Evolutionary conservation across 495 filamentous ascomycete species (phyloP).

Genomic region (Tetracladium setigerum): DNA sequence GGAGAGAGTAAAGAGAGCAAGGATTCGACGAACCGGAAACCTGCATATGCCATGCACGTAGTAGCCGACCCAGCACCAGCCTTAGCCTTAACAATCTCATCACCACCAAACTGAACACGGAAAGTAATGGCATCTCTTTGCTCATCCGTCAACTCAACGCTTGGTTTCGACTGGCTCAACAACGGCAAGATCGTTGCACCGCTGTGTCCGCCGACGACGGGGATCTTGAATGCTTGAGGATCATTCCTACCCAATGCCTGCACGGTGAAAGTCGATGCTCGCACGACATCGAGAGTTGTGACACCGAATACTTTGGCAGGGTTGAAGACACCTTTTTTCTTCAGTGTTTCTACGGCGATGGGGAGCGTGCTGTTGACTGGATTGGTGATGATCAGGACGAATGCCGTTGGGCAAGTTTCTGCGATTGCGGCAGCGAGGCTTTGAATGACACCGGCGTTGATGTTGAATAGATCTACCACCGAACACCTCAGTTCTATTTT

Average conservation of each 20-base stretch:
- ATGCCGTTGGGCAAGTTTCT: conserved; percentile 82
- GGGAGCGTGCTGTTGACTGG: conserved; percentile 98
- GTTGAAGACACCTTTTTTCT: conserved; percentile 87
- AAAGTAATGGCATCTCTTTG: conserved; percentile 95
- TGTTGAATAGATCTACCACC: conserved; percentile 99
- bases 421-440: conserved; percentile 79
- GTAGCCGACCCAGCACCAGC: conserved; percentile 92
- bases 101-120: too few species aligned
- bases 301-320: conserved; percentile 93
- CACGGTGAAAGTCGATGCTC: conserved; percentile 93
- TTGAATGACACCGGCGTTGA: conserved; percentile 92
- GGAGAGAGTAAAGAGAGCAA: too few species aligned
- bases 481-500: too few species aligned
- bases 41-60: conserved; percentile 95
- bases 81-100: conserved; percentile 98
- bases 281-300: conserved; percentile 95
- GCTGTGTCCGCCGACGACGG: conserved; percentile 90
- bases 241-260: conserved; percentile 74
- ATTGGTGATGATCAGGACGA: conserved; percentile 94
- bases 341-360: conserved; percentile 93
- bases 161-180: conserved; percentile 76
- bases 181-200: conserved; percentile 94
- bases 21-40: too few species aligned
- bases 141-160: conserved; percentile 67
- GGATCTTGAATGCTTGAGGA: conserved; percentile 52